Evolutionary conservation across 2,329 filamentous ascomycete species (phyloP), one percentile per base, ranked within the genome.

Genomic region (Tolypocladium guangdongense): DNA sequence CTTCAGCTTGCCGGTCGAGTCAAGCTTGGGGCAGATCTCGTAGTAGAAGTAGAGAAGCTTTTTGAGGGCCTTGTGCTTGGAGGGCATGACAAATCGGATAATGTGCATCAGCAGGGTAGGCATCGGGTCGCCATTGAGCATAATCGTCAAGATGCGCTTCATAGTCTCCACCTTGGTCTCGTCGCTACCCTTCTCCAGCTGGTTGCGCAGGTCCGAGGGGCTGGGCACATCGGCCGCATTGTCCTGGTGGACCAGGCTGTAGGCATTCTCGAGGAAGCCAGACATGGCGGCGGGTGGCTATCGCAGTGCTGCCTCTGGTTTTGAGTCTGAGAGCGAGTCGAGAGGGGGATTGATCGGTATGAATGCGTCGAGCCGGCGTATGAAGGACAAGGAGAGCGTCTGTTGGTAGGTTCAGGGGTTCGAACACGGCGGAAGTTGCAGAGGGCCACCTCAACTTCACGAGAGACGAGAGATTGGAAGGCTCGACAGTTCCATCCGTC

Each of bases 1-100:
- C 79, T 96, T 96, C 59, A 99, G 77, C 80, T 97, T 99, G 66
- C 93, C 93, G 67, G 78, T 85, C 52, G 85, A 78, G 71, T 99
- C 93, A 55, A 90, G 84, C 76, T 99, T 99, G 41, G 92, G 93
- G 71, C 93, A 97, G 69, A 97, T 93, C 74, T 99, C 93, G 70
- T 97, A 96, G 77, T 99, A 99, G 72, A 99, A 93, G 75, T 99
- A 99, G 53, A 99, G 82, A 57, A 99, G 81, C 78, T 99, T 99
- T 82, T 99, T 99, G 64, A 99, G 78, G 43, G 87, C 78, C 76
- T 99, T 99, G 72, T 88, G 90, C 77, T 95, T 96, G 58, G 90
- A 96, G 16, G 93, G 93, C 93, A 99, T 99, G 64, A 99, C 91
- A 70, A 99, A 99, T 70, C 93, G 90, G 71, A 99, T 99, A 67